Conservation (phyloP, 768 basidiomycete genomes). For the Tricholoma hemisulphureum region DNA sequence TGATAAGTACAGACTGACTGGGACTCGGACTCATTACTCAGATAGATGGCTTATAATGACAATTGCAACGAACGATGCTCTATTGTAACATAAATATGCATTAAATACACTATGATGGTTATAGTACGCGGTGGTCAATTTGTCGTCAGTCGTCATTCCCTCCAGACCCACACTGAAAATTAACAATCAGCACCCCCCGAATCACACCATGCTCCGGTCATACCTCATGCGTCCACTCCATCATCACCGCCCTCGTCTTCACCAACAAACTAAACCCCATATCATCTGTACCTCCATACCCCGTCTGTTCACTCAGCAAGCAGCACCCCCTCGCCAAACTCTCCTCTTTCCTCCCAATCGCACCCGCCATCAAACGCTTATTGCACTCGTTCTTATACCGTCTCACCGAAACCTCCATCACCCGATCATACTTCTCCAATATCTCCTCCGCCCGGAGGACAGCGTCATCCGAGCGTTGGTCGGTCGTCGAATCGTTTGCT, state of each 20-base stretch:
- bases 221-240: slow-evolving; percentile 41
- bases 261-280: slow-evolving; percentile 40
- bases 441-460: slow-evolving; percentile 34
- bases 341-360: slow-evolving; percentile 38
- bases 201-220: too few species aligned
- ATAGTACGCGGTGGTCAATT: too few species aligned
- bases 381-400: slow-evolving; percentile 42
- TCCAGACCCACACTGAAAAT: too few species aligned
- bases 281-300: slow-evolving; percentile 41
- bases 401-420: slow-evolving; percentile 35
- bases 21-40: too few species aligned
- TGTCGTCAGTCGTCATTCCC: too few species aligned
- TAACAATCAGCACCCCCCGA: too few species aligned
- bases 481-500: slow-evolving; percentile 40
- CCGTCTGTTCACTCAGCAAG: slow-evolving; percentile 46
- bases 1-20: too few species aligned
- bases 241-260: slow-evolving; percentile 38
- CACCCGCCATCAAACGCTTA: slow-evolving; percentile 29
- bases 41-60: too few species aligned
- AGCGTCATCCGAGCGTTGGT: slow-evolving; percentile 38
- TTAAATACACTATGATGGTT: too few species aligned
- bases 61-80: too few species aligned
- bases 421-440: slow-evolving; percentile 34
- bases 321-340: slow-evolving; percentile 41
- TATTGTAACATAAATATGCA: too few species aligned